Evolutionary conservation across 1,139 yeast species (phyloP).

Genomic region (Scheffersomyces insectosa): DNA sequence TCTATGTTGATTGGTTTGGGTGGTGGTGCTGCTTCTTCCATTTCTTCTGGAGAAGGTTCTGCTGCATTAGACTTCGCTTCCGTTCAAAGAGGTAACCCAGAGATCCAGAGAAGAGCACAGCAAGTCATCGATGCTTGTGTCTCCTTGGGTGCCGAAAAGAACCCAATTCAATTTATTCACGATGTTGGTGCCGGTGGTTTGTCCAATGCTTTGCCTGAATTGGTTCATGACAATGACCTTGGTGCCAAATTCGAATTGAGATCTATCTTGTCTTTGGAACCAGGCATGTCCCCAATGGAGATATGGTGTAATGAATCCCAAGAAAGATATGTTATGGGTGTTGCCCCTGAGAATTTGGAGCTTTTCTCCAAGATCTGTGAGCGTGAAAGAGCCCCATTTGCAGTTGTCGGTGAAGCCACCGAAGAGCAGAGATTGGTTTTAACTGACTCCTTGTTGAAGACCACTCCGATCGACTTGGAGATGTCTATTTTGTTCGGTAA

Average conservation of each 20-base stretch:
- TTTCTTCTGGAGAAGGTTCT: slow-evolving; percentile 93
- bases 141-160: slow-evolving; percentile 66
- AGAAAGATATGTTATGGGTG: slow-evolving; percentile 95
- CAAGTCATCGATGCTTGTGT: slow-evolving; percentile 95
- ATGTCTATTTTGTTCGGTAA: slow-evolving; percentile 97
- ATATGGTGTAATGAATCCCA: slow-evolving; percentile 99
- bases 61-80: slow-evolving; percentile 97
- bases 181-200: slow-evolving; percentile 99
- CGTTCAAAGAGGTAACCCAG: slow-evolving; percentile 99
- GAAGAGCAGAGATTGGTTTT: slow-evolving; percentile 79
- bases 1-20: slow-evolving; percentile 99
- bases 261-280: slow-evolving; percentile 87
- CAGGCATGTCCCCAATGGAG: slow-evolving; percentile 99
- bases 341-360: slow-evolving; percentile 75
- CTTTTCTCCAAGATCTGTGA: slow-evolving; percentile 77
- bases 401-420: slow-evolving; percentile 95
- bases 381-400: slow-evolving; percentile 95
- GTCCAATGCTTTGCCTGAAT: slow-evolving; percentile 95
- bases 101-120: slow-evolving; percentile 98
- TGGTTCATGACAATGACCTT: slow-evolving; percentile 93
- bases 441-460: slow-evolving; percentile 70
- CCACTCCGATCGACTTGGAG: slow-evolving; percentile 92
- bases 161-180: slow-evolving; percentile 94
- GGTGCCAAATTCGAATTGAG: slow-evolving; percentile 95
- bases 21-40: slow-evolving; percentile 98